Evolutionary conservation across 495 filamentous ascomycete species (phyloP), one percentile per base, ranked within the genome.

Genomic region (Lasiosphaeria miniovina): DNA sequence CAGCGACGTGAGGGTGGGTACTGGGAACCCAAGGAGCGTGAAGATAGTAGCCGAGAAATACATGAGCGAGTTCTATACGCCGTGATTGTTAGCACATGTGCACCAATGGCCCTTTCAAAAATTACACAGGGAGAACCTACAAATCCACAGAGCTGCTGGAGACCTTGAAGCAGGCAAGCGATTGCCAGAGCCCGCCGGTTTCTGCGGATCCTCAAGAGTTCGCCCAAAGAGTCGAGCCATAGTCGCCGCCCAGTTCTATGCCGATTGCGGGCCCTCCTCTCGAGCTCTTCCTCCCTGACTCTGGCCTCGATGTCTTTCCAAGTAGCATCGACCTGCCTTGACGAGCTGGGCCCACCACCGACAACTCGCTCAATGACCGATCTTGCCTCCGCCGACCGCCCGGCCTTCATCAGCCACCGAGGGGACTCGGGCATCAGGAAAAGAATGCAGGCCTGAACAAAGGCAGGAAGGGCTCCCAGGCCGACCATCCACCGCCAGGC

Each of bases 41-140:
- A 97, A 97, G 36, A 97, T 90, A 5, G 91, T 96, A 4, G 91
- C 90, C 6, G 90, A 93, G 71, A 93, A 96, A 70, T 97, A 97
- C 93, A 97, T 97, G 11, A 96, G 80, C 50, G 88, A 88, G 74
- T 96, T 96, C 84, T 88, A 65, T 38, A 32, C 24, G 7, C 36
- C 15, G 24, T 34, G 7, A 35, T 5, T 14, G 43, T 46, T 46
- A 24, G 24, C 2, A 24, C 24, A 24, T 46, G 12, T 46, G 43
- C 54, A 52, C 34, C 12, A 24, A 36, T 55, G 33, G 32, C 36
- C 4, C 45, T n/a, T 32, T 46, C 12, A 4, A 1, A 1, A 32
- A 9, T 24, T 3, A 24, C 14, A 9, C 15, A 17, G 54, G 40
- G 36, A 36, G n/a, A 35, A 76, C 84, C 74, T 70, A 88, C 85